These are phyloP conservation scores for Paracoccidioides brasiliensis DNA, from an alignment of 2,329 filamentous ascomycete genomes.

Conservation along the genomic window DNA sequence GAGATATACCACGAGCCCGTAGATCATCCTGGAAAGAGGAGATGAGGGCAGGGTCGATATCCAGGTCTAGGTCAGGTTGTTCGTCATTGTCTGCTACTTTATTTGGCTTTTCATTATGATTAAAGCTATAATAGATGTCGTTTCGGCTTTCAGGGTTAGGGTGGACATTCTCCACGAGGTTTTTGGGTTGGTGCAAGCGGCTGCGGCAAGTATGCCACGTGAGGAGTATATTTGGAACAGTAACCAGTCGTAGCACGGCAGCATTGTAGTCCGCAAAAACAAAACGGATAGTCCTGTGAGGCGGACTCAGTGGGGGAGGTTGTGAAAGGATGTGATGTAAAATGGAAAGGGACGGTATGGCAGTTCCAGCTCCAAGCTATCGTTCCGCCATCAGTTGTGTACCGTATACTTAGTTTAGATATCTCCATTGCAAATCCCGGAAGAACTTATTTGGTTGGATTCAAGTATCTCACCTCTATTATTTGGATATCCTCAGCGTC, in stretches of 20 bases:
- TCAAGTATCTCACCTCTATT: constrained; percentile 19
- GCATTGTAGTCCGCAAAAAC: constrained; percentile 50
- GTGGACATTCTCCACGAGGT: neutral
- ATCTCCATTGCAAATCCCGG: neutral
- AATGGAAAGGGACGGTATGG: constrained; percentile 43
- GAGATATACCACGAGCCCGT: constrained; percentile 27
- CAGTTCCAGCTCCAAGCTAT: constrained; percentile 51
- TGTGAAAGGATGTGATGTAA: constrained; percentile 39
- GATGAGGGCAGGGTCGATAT: constrained; percentile 38
- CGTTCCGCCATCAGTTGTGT: neutral
- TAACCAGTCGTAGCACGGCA: constrained; percentile 46
- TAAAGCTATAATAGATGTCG: neutral
- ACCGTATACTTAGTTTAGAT: neutral
- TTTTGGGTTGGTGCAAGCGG: neutral
- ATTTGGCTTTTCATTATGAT: neutral
- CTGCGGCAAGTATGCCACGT: constrained; percentile 34
- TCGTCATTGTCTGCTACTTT: constrained; percentile 17
- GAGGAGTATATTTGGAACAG: constrained; percentile 47
- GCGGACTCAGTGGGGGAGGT: constrained; percentile 4
- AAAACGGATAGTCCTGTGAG: constrained; percentile 30
- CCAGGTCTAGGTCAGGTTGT: constrained; percentile 34
- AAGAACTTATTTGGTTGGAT: neutral
- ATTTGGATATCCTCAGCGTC: constrained; percentile 6
- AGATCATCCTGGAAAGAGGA: constrained; percentile 35
- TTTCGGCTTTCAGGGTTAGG: neutral